These are phyloP conservation scores for Aspergillus pseudotamarii DNA, from an alignment of 2,329 filamentous ascomycete genomes.

Conservation along the genomic window DNA sequence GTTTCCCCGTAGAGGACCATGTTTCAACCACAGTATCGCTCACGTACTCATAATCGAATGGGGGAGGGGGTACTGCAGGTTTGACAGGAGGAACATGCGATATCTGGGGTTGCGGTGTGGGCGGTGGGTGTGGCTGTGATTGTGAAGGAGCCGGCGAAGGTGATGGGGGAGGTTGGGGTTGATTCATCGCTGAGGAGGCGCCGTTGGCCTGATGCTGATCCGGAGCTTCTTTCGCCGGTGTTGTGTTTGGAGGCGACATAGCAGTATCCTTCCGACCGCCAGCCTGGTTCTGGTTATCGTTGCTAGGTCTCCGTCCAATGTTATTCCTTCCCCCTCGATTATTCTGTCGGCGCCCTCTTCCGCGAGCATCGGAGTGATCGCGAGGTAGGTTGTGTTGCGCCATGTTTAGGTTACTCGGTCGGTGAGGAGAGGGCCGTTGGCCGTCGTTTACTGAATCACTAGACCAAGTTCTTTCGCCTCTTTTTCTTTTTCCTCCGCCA, in stretches of 20 bases:
- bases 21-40: conserved; percentile 67
- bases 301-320: conserved; percentile 36
- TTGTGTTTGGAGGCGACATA: conserved; percentile 35
- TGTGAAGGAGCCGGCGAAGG: conserved; percentile 23
- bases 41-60: conserved; percentile 74
- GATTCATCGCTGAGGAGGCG: conserved; percentile 17
- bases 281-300: conserved; percentile 39
- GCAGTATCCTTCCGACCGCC: conserved; percentile 32
- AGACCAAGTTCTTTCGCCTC: conserved; percentile 48
- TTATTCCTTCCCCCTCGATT: conserved; percentile 43
- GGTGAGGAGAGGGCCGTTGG: conserved; percentile 50
- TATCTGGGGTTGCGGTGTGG: conserved; percentile 13
- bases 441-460: conserved; percentile 45
- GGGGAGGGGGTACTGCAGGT: conserved; percentile 28
- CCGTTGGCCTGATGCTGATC: conserved; percentile 36
- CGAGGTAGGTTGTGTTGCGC: conserved; percentile 51
- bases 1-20: conserved; percentile 71
- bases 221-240: conserved; percentile 30
- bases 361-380: conserved; percentile 42
- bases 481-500: conserved; percentile 59
- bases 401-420: conserved; percentile 51
- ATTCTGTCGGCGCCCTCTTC: conserved; percentile 40
- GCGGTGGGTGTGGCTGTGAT: conserved; percentile 20
- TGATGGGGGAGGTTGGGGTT: conserved; percentile 22
- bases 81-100: conserved; percentile 17